Evolutionary conservation across 2,329 filamentous ascomycete species (phyloP).

Genomic region (Diaporthe citriasiana): DNA sequence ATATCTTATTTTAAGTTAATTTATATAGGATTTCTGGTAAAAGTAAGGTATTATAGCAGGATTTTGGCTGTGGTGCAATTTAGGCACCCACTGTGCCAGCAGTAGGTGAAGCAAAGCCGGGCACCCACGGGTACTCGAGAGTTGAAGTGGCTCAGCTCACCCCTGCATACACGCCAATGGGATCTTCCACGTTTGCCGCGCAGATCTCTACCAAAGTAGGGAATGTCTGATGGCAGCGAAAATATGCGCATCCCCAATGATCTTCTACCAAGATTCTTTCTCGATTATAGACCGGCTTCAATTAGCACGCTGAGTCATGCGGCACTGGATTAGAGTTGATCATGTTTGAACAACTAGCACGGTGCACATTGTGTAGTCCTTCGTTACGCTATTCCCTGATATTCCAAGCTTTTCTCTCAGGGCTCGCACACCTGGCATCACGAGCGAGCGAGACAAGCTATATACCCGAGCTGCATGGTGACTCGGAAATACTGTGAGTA

Average conservation of each 20-base stretch:
- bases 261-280: conserved; percentile 6
- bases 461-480: neutral
- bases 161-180: neutral
- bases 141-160: neutral
- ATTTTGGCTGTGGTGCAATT: too few relatives aligned
- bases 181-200: neutral
- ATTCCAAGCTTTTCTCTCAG: neutral
- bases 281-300: neutral
- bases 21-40: too few relatives aligned
- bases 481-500: neutral
- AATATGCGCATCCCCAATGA: neutral
- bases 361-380: neutral
- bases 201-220: conserved; percentile 14
- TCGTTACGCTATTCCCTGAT: neutral
- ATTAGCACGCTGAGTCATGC: neutral
- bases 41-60: too few relatives aligned
- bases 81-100: too few relatives aligned
- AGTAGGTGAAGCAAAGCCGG: too few relatives aligned
- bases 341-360: neutral
- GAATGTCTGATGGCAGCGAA: neutral
- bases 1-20: too few relatives aligned
- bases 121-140: too few relatives aligned
- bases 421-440: neutral
- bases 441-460: neutral
- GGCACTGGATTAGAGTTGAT: neutral